phyloP scores from a whole-genome alignment of 2,329 filamentous ascomycete genomes.

The Exophiala dermatitidis region DNA sequence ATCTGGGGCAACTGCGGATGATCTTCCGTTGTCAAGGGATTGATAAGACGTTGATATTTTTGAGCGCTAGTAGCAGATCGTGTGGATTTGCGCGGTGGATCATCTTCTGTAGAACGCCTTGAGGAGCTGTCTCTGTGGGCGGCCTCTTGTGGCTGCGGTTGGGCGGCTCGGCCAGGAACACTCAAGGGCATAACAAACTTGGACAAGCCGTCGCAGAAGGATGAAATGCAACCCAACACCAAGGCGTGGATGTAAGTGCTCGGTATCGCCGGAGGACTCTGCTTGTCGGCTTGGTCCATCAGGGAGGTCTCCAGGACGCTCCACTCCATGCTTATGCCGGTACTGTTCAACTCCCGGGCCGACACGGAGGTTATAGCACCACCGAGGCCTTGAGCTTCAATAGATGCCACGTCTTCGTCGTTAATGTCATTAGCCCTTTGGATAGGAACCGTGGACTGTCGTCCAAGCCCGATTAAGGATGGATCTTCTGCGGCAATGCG shows the following conservation, averaged over 20 bases:
- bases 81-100: conserved; percentile 5
- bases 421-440: conserved; percentile 45
- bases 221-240: conserved; percentile 79
- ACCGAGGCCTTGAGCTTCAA: conserved; percentile 79
- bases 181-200: conserved; percentile 90
- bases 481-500: conserved; percentile 87
- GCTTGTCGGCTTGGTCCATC: conserved; percentile 91
- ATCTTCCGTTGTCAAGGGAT: conserved; percentile 68
- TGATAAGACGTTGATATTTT: conserved; percentile 72
- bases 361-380: conserved; percentile 75
- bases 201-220: conserved; percentile 82
- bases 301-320: conserved; percentile 79
- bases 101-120: conserved; percentile 25
- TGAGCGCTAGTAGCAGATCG: conserved; percentile 13
- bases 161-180: conserved; percentile 56
- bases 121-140: conserved; percentile 16
- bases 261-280: conserved; percentile 71
- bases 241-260: conserved; percentile 93
- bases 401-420: conserved; percentile 59
- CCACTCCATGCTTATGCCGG: conserved; percentile 84
- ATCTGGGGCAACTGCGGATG: conserved; percentile 67
- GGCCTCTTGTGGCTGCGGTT: conserved; percentile 16
- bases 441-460: conserved; percentile 76
- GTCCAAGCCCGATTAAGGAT: conserved; percentile 74
- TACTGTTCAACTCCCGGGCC: conserved; percentile 57